Evolutionary conservation across 805 yeast species (phyloP), one percentile per base, ranked within the genome.

Genomic region (Zygosaccharomyces rouxii): DNA sequence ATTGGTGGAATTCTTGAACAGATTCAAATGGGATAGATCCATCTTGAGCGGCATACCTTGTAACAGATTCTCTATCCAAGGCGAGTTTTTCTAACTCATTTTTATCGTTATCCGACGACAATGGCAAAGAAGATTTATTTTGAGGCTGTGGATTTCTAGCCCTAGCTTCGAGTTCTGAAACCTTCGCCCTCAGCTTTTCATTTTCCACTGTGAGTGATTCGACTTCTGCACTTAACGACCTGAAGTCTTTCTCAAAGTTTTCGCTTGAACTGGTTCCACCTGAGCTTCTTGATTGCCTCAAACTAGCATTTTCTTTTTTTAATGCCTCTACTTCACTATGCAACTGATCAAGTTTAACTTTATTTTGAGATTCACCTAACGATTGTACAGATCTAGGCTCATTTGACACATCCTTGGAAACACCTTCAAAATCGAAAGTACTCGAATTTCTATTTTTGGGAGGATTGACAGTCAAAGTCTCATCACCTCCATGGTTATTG

Each of bases 141-240:
- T 16, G 13, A 21, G 28, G n/a, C 14, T 7, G 21, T 16, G 21
- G 19, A 33, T 37, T 40, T 39, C 64, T 64, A 10, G 61, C 48
- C 45, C 78, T 72, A n/a, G 74, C 66, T 11, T 75, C 74, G 80
- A 86, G 76, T 47, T 69, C 71, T 4, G 70, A 60, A 7, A 75
- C 52, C 46, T 68, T 66, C 38, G 64, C 69, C 49, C 67, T 71
- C 56, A 64, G 59, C n/a, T 49, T 59, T 42, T 63, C 74, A 48
- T 68, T 62, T 44, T 64, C 66, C 23, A 64, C 55, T 3, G 69
- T 62, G 11, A 64, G 53, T 2, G 56, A 46, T 14, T 61, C 57
- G 16, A 63, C 42, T 42, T 66, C 62, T 13, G 59, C 41, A 28
- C 60, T 56, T 39, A 66, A 38, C 7, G 55, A 47, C 14, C 52